Evolutionary conservation across 768 basidiomycete species (phyloP), one percentile per base, ranked within the genome.

Genomic region (Rhodotorula babjevae): DNA sequence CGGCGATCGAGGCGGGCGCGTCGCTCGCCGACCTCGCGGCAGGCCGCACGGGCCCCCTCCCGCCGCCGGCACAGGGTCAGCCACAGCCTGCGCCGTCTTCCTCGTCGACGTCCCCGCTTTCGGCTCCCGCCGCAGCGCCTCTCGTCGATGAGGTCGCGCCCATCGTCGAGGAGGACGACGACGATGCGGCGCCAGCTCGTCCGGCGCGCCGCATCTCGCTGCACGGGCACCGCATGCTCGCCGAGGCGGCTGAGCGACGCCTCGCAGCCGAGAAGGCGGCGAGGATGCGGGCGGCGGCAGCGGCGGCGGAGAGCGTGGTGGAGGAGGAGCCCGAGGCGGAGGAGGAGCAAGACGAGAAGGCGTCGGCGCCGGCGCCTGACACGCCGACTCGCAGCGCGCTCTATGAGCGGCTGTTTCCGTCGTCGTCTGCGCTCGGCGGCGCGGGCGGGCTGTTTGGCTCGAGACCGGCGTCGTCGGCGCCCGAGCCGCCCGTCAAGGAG

Each of bases 191-290:
- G 18, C 21, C 49, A 2, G 69, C 69, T 3, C 31, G 53, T 0
- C 44, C 47, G 9, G 65, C 64, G 19, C n/a, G 60, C 1, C 25
- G 65, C 2, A 31, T 63, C 21, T 42, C 33, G n/a, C 55, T 61
- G 10, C 46, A 44, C 6, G 69, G 65, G 52, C 64, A 64, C 29
- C 42, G 71, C 2, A 29, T 63, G 57, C 63, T 72, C 3, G 71
- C 66, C 15, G 71, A 72, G 36, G 71, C 71, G 40, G 71, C 71
- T 3, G 70, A 63, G 68, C 50, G 61, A 49, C 42, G 64, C 65
- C 68, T 68, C 44, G 52, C 27, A 1, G 50, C 31, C 16, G 67
- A 49, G 40, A 61, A 36, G 60, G 58, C n/a, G 42, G 52, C 60
- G 40, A 15, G 60, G 29, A 23, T 14, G 52, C 1, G 46, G 19